These are phyloP conservation scores for Thinopyrum elongatum DNA, from an alignment of 176 grass and related monocot species.

Conservation along the genomic window DNA sequence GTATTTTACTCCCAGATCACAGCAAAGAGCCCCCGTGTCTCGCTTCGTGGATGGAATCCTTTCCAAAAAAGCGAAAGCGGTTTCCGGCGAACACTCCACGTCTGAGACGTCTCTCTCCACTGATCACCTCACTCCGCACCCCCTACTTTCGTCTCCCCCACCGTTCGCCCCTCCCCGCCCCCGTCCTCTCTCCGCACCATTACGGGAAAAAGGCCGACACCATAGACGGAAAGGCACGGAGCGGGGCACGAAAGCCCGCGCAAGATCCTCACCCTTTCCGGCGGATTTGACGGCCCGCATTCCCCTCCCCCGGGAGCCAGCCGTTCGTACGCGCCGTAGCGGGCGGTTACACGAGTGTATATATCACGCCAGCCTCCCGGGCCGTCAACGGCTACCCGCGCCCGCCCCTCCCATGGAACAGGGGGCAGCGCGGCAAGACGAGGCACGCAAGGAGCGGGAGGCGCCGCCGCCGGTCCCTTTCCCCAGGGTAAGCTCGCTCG, in stretches of 20 bases:
- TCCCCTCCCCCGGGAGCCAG: not conserved
- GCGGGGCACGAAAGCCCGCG: not conserved
- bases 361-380: slow-evolving; percentile 25
- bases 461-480: slow-evolving; percentile 21
- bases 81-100: not conserved
- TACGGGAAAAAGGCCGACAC: slow-evolving; percentile 44
- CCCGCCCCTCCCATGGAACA: slow-evolving; percentile 48
- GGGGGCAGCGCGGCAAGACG: slow-evolving; percentile 35
- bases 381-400: slow-evolving; percentile 26
- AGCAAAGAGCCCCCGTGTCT: not conserved
- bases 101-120: not conserved
- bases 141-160: slow-evolving; percentile 13
- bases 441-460: slow-evolving; percentile 27
- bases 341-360: slow-evolving; percentile 6
- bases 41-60: not conserved
- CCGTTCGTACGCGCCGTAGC: slow-evolving; percentile 6
- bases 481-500: slow-evolving; percentile 26
- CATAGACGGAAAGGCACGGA: slow-evolving; percentile 33
- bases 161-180: not conserved
- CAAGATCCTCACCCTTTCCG: slow-evolving; percentile 36
- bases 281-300: slow-evolving; percentile 36
- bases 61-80: not conserved
- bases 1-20: too few relatives aligned
- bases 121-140: not conserved
- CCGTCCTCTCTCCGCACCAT: not conserved